Conservation (phyloP, 495 filamentous ascomycete species). For the Amphirosellinia nigrospora region DNA sequence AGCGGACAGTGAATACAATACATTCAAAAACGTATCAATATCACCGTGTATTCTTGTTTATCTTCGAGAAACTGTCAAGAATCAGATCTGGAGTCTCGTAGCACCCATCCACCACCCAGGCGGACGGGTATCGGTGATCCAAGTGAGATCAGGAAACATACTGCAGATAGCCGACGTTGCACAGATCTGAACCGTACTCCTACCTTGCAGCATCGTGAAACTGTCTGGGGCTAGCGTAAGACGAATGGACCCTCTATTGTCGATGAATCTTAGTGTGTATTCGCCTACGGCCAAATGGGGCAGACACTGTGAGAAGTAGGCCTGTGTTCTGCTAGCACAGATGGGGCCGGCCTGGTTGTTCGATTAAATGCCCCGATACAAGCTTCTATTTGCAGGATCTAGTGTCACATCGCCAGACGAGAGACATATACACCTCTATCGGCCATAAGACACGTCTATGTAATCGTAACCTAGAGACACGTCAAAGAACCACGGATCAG, state of each 20-base stretch:
- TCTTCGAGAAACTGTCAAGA: slow-evolving; percentile 35
- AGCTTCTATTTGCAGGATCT: not conserved
- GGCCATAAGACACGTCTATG: not conserved
- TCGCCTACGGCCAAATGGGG: slow-evolving; percentile 9
- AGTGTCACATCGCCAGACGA: slow-evolving; percentile 9
- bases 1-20: slow-evolving; percentile 31
- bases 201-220: slow-evolving; percentile 40
- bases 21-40: slow-evolving; percentile 23
- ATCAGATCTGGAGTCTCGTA: slow-evolving; percentile 39
- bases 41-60: slow-evolving; percentile 28
- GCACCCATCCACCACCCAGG: slow-evolving; percentile 38
- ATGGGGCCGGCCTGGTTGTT: not conserved
- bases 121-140: slow-evolving; percentile 39
- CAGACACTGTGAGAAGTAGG: slow-evolving; percentile 1
- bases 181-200: slow-evolving; percentile 43
- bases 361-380: slow-evolving; percentile 22
- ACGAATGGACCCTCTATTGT: slow-evolving; percentile 23
- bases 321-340: not conserved
- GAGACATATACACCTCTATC: slow-evolving; percentile 16
- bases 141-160: slow-evolving; percentile 42
- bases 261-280: slow-evolving; percentile 11
- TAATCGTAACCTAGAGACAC: not conserved
- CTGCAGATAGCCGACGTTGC: slow-evolving; percentile 45
- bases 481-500: not conserved
- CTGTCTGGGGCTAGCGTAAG: slow-evolving; percentile 31